These are phyloP conservation scores for Ehretia macrophylla DNA, from an alignment of 257 asterid genomes.

Conservation along the genomic window DNA sequence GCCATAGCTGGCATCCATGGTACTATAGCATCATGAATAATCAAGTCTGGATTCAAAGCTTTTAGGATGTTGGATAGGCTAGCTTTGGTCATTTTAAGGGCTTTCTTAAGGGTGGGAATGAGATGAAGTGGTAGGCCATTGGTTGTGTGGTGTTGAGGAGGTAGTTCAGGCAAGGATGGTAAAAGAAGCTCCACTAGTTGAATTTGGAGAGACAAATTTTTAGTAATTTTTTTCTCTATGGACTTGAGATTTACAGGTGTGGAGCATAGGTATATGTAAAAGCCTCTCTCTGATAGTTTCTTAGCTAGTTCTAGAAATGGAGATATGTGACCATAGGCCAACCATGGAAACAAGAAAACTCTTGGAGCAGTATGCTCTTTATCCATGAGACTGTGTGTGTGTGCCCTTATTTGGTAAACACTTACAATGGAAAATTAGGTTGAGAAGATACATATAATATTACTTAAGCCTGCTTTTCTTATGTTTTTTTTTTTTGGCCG, in stretches of 20 bases:
- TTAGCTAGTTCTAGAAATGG: constrained; percentile 51
- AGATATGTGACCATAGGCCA: constrained; percentile 56
- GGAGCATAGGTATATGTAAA: constrained; percentile 30
- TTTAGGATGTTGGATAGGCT: constrained; percentile 16
- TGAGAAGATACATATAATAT: too few relatives aligned
- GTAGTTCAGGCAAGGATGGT: constrained; percentile 34
- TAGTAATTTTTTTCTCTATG: constrained; percentile 30
- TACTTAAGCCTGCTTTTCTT: too few relatives aligned
- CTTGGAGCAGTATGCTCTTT: constrained; percentile 4
- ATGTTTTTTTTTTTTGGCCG: too few relatives aligned
- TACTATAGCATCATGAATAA: constrained; percentile 30
- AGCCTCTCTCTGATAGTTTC: constrained; percentile 26
- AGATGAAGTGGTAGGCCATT: constrained; percentile 55
- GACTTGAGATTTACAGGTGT: constrained; percentile 39
- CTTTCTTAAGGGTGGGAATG: constrained; percentile 27
- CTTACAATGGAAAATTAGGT: too few relatives aligned
- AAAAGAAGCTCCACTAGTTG: constrained; percentile 37
- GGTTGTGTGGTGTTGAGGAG: constrained; percentile 45
- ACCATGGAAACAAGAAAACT: constrained; percentile 48
- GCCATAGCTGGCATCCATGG: constrained; percentile 36
- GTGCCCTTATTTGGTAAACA: too few relatives aligned
- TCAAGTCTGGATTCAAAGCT: constrained; percentile 32
- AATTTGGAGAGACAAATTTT: not conserved
- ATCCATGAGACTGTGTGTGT: constrained; percentile 21
- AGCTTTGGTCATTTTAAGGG: constrained; percentile 30